A percentile compares a stretch with the other conserved stretches of the same genome.
Evolutionary conservation across 352 stramenopile species (phyloP).

Genomic region (Phytophthora sojae): DNA sequence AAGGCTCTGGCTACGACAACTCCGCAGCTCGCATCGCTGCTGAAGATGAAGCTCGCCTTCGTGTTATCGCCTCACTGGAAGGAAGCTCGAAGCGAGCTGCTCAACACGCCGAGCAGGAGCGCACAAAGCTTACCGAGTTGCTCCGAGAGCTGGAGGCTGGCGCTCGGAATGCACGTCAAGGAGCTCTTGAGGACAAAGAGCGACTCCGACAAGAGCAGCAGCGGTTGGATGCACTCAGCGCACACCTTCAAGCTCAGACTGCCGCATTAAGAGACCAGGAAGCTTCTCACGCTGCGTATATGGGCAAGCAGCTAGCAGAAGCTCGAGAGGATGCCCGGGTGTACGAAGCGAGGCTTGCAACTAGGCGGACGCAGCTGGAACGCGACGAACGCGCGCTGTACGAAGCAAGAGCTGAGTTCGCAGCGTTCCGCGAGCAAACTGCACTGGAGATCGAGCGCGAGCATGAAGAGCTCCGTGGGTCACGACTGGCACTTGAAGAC

Average conservation of each 20-base stretch:
- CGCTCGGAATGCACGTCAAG: constrained; percentile 58
- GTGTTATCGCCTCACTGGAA: constrained; percentile 74
- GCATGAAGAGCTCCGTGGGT: constrained; percentile 37
- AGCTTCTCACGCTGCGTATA: constrained; percentile 47
- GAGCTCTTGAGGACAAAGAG: constrained; percentile 79
- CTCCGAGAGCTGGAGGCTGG: constrained; percentile 60
- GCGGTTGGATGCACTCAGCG: constrained; percentile 62
- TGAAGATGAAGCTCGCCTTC: constrained; percentile 62
- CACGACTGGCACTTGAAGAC: constrained; percentile 41
- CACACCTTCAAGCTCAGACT: constrained; percentile 76
- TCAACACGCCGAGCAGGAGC: constrained; percentile 69
- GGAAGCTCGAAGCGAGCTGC: constrained; percentile 58
- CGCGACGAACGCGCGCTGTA: constrained; percentile 60
- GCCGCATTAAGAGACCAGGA: constrained; percentile 59
- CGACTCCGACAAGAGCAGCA: constrained; percentile 72
- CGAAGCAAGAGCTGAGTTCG: constrained; percentile 58
- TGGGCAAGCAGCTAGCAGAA: constrained; percentile 50
- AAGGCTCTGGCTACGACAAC: constrained; percentile 40
- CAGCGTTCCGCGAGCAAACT: constrained; percentile 58
- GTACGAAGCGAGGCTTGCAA: constrained; percentile 49
- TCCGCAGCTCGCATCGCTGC: constrained; percentile 35
- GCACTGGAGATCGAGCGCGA: constrained; percentile 45
- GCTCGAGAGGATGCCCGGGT: constrained; percentile 57
- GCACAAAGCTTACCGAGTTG: constrained; percentile 57
- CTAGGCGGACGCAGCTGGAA: constrained; percentile 46